Evolutionary conservation across 192 early-diverging fungal genomes (phyloP).

Genomic region (Backusella liffmaniae): DNA sequence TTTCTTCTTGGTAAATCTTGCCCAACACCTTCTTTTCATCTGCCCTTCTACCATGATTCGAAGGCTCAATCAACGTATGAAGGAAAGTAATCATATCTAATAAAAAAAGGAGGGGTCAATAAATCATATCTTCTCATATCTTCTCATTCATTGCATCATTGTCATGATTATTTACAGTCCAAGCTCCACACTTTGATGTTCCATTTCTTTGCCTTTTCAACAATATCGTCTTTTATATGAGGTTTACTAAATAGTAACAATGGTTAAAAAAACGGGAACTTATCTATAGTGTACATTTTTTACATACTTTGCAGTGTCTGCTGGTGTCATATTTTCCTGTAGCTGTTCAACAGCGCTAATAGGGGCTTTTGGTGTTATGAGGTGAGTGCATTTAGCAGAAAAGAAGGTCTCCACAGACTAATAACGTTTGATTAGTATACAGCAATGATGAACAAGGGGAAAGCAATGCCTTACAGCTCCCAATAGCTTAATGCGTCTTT

Average conservation of each 20-base stretch:
- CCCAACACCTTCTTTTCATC: neutral
- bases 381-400: conserved; percentile 30
- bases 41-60: conserved; percentile 1
- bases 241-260: neutral
- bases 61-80: neutral
- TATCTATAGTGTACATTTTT: neutral
- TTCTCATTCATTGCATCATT: neutral
- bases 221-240: conserved; percentile 16
- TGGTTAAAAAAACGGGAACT: neutral
- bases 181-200: conserved; percentile 22
- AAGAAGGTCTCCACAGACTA: conserved; percentile 27
- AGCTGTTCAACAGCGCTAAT: neutral
- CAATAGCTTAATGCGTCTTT: conserved; percentile 12
- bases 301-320: neutral
- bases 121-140: neutral
- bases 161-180: conserved; percentile 9
- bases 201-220: conserved; percentile 17
- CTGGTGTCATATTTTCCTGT: neutral
- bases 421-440: neutral
- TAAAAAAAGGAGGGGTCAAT: neutral
- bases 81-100: conserved; percentile 1
- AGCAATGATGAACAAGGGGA: neutral
- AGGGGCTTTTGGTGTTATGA: conserved; percentile 19
- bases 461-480: conserved; percentile 13
- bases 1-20: conserved; percentile 20